These are phyloP conservation scores for Exophiala mesophila DNA, from an alignment of 2,329 filamentous ascomycete genomes.

Conservation along the genomic window DNA sequence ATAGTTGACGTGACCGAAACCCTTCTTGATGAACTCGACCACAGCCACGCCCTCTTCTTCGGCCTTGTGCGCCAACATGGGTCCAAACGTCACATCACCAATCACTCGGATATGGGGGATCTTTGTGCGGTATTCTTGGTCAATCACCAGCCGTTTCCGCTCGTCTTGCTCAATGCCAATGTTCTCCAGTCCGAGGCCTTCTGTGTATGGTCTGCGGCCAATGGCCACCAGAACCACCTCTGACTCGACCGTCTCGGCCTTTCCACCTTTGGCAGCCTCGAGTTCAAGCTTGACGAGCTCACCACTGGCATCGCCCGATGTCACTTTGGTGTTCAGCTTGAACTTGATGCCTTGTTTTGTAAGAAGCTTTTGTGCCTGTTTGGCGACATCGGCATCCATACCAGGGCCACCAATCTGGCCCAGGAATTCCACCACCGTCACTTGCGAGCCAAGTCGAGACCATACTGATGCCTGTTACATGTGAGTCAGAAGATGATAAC, in stretches of 20 bases:
- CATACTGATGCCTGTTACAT: constrained; percentile 69
- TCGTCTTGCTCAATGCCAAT: constrained; percentile 89
- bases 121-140: constrained; percentile 98
- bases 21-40: constrained; percentile 96
- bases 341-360: constrained; percentile 97
- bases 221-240: constrained; percentile 97
- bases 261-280: constrained; percentile 93
- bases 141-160: constrained; percentile 89
- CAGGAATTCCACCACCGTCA: constrained; percentile 96
- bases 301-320: constrained; percentile 73
- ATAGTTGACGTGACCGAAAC: constrained; percentile 98
- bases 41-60: constrained; percentile 96
- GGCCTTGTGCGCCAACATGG: constrained; percentile 99
- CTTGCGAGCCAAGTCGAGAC: constrained; percentile 87
- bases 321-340: constrained; percentile 95
- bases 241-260: constrained; percentile 83
- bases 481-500: no score
- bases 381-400: constrained; percentile 93
- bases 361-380: constrained; percentile 85
- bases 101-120: constrained; percentile 94
- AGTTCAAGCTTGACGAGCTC: constrained; percentile 75
- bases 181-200: constrained; percentile 87
- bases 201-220: constrained; percentile 89
- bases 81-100: constrained; percentile 93
- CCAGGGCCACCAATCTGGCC: constrained; percentile 94